Percentiles rank a stretch among this genome's conserved stretches.
Evolutionary conservation across 306 rosid species (phyloP).

Genomic region (Lathyrus tuberosus): DNA sequence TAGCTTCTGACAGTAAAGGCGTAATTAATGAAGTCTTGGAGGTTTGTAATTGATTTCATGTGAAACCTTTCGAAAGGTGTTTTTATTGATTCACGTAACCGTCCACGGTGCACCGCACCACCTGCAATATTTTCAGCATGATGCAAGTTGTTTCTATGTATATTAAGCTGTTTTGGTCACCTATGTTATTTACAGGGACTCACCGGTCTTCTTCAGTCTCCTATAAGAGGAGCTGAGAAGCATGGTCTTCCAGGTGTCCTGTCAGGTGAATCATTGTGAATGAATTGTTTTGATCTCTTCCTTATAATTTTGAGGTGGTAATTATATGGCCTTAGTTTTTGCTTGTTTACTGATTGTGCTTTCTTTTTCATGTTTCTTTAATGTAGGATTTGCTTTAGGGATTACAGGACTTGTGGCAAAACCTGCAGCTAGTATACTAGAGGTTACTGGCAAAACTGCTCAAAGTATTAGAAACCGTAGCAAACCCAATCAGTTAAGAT

Average conservation of each 20-base stretch:
- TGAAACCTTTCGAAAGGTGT: neutral
- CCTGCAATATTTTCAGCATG: neutral
- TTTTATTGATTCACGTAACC: neutral
- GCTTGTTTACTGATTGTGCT: constrained; percentile 25
- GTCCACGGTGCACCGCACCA: neutral
- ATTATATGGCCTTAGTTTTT: constrained; percentile 23
- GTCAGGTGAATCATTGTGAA: constrained; percentile 59
- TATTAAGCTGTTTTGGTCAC: constrained; percentile 9
- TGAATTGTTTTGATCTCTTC: constrained; percentile 25
- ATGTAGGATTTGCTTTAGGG: constrained; percentile 87
- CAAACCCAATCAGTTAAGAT: constrained; percentile 65
- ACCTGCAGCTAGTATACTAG: constrained; percentile 96
- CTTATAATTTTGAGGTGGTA: constrained; percentile 22
- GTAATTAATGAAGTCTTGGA: constrained; percentile 84
- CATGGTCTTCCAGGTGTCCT: constrained; percentile 99
- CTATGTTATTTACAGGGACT: constrained; percentile 70
- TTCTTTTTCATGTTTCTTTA: constrained; percentile 35
- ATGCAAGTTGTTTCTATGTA: constrained; percentile 2
- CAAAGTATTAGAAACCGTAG: constrained; percentile 88
- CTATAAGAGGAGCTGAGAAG: constrained; percentile 90
- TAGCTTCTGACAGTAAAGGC: constrained; percentile 72
- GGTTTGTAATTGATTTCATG: constrained; percentile 48
- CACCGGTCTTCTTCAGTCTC: constrained; percentile 96
- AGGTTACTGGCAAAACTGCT: constrained; percentile 93
- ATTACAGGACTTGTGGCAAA: constrained; percentile 90